Evolutionary conservation across 208 protist genomes (phyloP).

Genomic region (Angomonas deanei): DNA sequence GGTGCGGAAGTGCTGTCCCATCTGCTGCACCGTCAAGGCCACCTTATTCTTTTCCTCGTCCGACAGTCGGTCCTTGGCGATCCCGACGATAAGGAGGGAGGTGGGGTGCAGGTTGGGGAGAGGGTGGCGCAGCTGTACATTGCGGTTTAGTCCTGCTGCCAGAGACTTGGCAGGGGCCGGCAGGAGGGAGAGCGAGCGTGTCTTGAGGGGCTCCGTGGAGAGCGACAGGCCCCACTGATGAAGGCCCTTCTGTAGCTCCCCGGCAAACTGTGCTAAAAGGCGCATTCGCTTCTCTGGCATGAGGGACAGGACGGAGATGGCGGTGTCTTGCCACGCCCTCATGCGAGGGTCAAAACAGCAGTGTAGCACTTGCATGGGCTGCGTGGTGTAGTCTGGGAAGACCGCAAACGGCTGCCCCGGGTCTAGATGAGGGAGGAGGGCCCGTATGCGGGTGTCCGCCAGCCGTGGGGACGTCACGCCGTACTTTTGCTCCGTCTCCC

Average conservation of each 20-base stretch:
- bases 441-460: slow-evolving; percentile 16
- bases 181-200: slow-evolving; percentile 53
- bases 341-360: slow-evolving; percentile 83
- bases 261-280: slow-evolving; percentile 38
- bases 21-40: slow-evolving; percentile 36
- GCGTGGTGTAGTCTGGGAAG: slow-evolving; percentile 38
- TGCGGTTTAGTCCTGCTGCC: not conserved
- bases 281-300: slow-evolving; percentile 56
- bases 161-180: slow-evolving; percentile 23
- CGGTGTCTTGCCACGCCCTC: slow-evolving; percentile 60
- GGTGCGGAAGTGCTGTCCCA: slow-evolving; percentile 55
- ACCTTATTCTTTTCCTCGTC: slow-evolving; percentile 37
- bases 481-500: not conserved
- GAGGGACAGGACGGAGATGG: slow-evolving; percentile 55
- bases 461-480: not conserved
- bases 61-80: slow-evolving; percentile 35
- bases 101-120: slow-evolving; percentile 33
- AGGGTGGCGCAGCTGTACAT: slow-evolving; percentile 29
- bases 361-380: slow-evolving; percentile 84
- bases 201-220: slow-evolving; percentile 24
- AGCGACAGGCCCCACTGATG: slow-evolving; percentile 64
- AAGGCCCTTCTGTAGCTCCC: slow-evolving; percentile 31
- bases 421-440: slow-evolving; percentile 43
- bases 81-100: slow-evolving; percentile 50
- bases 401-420: slow-evolving; percentile 71